Percentiles rank a stretch among this genome's conserved stretches.
Evolutionary conservation across 306 rosid genomes (phyloP).

Genomic region (Betula pendula): DNA sequence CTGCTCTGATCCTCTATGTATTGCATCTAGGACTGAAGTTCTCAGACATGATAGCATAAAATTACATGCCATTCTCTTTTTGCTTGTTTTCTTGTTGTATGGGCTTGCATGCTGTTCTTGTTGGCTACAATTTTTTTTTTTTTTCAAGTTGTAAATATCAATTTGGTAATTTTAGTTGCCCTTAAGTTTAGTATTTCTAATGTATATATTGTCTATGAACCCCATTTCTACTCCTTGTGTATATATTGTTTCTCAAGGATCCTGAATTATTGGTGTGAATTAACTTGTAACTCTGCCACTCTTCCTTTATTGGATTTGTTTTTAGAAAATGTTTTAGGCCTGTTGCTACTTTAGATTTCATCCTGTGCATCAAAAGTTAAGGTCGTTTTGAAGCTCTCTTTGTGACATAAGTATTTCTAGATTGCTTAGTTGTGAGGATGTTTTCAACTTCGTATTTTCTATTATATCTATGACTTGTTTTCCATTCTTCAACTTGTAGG

Average conservation of each 20-base stretch:
- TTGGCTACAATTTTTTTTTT: not conserved
- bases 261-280: not conserved
- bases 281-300: not conserved
- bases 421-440: not conserved
- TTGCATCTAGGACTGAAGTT: too few relatives aligned
- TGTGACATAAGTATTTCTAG: not conserved
- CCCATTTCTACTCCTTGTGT: not conserved
- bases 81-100: conserved; percentile 12
- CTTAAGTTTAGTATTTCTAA: not conserved
- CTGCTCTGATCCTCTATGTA: too few relatives aligned
- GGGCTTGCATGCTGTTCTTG: not conserved
- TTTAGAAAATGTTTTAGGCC: not conserved
- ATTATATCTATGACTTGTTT: not conserved
- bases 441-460: not conserved
- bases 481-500: conserved; percentile 47
- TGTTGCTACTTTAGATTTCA: not conserved
- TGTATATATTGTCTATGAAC: too few relatives aligned
- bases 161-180: not conserved
- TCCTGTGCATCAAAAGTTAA: not conserved
- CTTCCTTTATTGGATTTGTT: not conserved
- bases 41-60: not conserved
- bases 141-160: too few relatives aligned
- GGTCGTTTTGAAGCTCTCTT: not conserved
- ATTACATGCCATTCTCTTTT: not conserved
- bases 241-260: not conserved